These are phyloP conservation scores for Pichia sp. DNA, from an alignment of 1,139 yeast species.

Conservation along the genomic window DNA sequence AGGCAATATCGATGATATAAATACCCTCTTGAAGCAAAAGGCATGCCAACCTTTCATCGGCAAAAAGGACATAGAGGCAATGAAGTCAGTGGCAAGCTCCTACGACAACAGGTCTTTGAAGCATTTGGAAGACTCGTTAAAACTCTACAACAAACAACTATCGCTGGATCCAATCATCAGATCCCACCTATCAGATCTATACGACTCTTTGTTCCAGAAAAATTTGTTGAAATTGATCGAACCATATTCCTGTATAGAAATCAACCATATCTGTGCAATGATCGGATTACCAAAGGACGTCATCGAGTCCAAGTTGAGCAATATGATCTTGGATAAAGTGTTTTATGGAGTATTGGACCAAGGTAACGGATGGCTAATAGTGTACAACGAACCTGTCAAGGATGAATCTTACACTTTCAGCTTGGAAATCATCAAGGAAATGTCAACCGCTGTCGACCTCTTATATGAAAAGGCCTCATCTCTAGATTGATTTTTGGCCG, in stretches of 20 bases:
- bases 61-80: slow-evolving; percentile 66
- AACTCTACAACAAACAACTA: slow-evolving; percentile 67
- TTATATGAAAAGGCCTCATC: slow-evolving; percentile 86
- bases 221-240: slow-evolving; percentile 92
- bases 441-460: slow-evolving; percentile 85
- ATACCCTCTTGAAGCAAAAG: slow-evolving; percentile 70
- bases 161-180: slow-evolving; percentile 85
- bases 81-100: slow-evolving; percentile 89
- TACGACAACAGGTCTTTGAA: slow-evolving; percentile 84
- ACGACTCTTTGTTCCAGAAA: slow-evolving; percentile 89
- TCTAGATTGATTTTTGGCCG: slow-evolving; percentile 27
- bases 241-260: slow-evolving; percentile 92
- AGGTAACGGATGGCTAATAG: slow-evolving; percentile 95
- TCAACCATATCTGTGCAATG: slow-evolving; percentile 79
- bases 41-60: slow-evolving; percentile 70
- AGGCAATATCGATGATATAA: slow-evolving; percentile 77
- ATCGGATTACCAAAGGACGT: slow-evolving; percentile 85
- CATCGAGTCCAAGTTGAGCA: slow-evolving; percentile 90
- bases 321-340: slow-evolving; percentile 92
- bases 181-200: slow-evolving; percentile 86
- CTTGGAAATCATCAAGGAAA: slow-evolving; percentile 78
- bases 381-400: slow-evolving; percentile 82
- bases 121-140: slow-evolving; percentile 80
- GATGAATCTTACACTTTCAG: slow-evolving; percentile 90
- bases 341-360: slow-evolving; percentile 96